Conservation (phyloP, 805 yeast genomes). For the Hanseniaspora valbyensis region DNA sequence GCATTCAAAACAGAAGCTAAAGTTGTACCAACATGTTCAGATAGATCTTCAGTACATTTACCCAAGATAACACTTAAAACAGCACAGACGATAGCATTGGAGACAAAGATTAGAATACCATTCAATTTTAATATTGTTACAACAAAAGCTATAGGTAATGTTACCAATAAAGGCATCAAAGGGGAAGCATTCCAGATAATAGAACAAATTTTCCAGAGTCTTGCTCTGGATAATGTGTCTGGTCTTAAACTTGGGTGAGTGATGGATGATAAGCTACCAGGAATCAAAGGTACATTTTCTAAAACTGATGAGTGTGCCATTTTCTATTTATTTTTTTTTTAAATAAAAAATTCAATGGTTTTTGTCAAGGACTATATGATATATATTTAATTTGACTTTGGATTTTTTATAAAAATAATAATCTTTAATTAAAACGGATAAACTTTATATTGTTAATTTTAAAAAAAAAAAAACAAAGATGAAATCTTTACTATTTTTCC, state of each 20-base stretch:
- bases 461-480: too few species aligned
- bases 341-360: not conserved
- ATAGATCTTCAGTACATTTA: conserved; percentile 84
- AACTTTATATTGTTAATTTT: too few species aligned
- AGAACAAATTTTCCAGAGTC: conserved; percentile 20
- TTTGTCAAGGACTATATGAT: too few species aligned
- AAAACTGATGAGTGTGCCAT: not conserved
- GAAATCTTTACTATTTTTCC: too few species aligned
- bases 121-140: conserved; percentile 47
- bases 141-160: conserved; percentile 82
- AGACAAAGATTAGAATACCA: conserved; percentile 69
- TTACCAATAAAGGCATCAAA: conserved; percentile 62
- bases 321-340: not conserved
- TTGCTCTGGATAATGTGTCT: conserved; percentile 19
- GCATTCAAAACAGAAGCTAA: conserved; percentile 91
- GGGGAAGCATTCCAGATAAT: conserved; percentile 46
- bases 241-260: conserved; percentile 14
- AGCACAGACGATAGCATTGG: conserved; percentile 62
- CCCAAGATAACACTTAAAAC: conserved; percentile 72
- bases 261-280: conserved; percentile 9
- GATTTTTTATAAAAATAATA: too few species aligned
- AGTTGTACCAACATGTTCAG: conserved; percentile 81
- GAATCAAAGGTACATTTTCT: conserved; percentile 10
- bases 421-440: too few species aligned
- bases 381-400: too few species aligned